Evolutionary conservation across 192 early-diverging fungal genomes (phyloP).

Genomic region (Backusella tuberculispora): DNA sequence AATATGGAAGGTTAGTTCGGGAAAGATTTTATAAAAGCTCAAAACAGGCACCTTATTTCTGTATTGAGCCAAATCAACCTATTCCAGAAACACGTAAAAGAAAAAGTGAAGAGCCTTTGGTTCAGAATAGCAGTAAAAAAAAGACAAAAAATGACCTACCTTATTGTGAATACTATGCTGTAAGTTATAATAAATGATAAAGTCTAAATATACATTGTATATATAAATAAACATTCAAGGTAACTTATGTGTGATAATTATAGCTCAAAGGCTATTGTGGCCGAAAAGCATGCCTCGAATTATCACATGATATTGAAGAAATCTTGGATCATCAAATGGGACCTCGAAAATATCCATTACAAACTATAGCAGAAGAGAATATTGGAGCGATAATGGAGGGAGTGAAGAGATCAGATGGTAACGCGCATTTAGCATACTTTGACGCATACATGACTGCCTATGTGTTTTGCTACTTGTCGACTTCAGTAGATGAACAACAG

Average conservation of each 20-base stretch:
- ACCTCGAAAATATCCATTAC: conserved; percentile 20
- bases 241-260: background rate
- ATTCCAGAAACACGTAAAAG: background rate
- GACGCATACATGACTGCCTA: conserved; percentile 99
- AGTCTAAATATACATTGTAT: background rate
- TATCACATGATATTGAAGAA: conserved; percentile 86
- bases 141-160: conserved; percentile 53
- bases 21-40: background rate
- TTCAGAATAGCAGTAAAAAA: conserved; percentile 4
- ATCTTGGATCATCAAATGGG: conserved; percentile 71
- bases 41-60: background rate
- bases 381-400: conserved; percentile 19
- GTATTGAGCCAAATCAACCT: background rate
- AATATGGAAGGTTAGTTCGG: conserved; percentile 41
- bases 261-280: conserved; percentile 84
- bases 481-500: conserved; percentile 26
- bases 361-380: background rate
- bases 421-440: conserved; percentile 83
- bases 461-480: conserved; percentile 64
- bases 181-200: background rate
- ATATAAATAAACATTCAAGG: background rate
- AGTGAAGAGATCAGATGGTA: conserved; percentile 42
- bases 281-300: conserved; percentile 64
- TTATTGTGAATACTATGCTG: conserved; percentile 53
- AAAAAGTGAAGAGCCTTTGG: background rate